phyloP scores from a whole-genome alignment of 1,284 basidiomycete species.

The Schizopora paradoxa region DNA sequence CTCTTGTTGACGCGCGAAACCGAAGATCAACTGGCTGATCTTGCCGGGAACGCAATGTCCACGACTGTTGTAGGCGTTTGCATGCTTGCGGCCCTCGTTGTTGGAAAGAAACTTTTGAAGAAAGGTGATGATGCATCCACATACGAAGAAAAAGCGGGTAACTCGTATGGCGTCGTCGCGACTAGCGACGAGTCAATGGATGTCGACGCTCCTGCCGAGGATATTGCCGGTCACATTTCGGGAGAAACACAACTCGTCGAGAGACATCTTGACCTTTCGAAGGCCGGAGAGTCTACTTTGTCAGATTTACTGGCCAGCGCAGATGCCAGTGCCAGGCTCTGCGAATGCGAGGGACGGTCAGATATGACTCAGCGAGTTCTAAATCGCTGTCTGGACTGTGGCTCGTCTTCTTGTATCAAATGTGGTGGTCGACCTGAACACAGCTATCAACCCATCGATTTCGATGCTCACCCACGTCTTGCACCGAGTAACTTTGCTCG shows the following conservation, averaged over 20 bases:
- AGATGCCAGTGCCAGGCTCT: constrained; percentile 70
- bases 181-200: constrained; percentile 42
- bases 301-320: constrained; percentile 61
- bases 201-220: constrained; percentile 33
- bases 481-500: constrained; percentile 70
- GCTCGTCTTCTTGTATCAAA: constrained; percentile 74
- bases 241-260: constrained; percentile 64
- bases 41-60: constrained; percentile 96
- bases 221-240: constrained; percentile 51
- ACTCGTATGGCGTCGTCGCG: constrained; percentile 35
- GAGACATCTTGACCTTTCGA: constrained; percentile 65
- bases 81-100: constrained; percentile 77
- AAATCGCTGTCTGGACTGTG: constrained; percentile 72
- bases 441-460: constrained; percentile 55
- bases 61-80: constrained; percentile 92
- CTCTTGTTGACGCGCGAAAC: constrained; percentile 88
- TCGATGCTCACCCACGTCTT: constrained; percentile 45
- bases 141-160: constrained; percentile 52
- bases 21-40: constrained; percentile 89
- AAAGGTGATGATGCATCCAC: constrained; percentile 55
- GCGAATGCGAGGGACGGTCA: constrained; percentile 83
- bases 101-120: constrained; percentile 61
- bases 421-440: constrained; percentile 92
- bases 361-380: constrained; percentile 71
- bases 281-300: constrained; percentile 45